phyloP scores from a whole-genome alignment of 306 rosid genomes.

The Vigna reflexopilosa region DNA sequence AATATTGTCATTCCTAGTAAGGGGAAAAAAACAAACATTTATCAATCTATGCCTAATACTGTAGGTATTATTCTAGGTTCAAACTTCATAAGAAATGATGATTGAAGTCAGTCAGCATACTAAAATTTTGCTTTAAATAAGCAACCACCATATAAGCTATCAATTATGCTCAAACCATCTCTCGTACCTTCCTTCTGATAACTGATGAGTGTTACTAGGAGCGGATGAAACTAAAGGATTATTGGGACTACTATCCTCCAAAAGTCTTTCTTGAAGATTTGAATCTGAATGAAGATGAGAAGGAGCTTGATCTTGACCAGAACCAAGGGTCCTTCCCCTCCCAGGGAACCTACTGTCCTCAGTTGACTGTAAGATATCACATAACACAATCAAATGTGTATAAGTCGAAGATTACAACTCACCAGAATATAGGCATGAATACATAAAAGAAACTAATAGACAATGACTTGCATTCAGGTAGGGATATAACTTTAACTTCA shows the following conservation, averaged over 20 bases:
- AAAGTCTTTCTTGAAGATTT: slow-evolving; percentile 85
- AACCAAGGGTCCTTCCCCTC: slow-evolving; percentile 77
- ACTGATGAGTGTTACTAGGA: slow-evolving; percentile 55
- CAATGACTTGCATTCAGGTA: slow-evolving; percentile 34
- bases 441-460: slow-evolving; percentile 31
- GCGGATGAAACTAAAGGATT: slow-evolving; percentile 52
- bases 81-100: slow-evolving; percentile 25
- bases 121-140: slow-evolving; percentile 31
- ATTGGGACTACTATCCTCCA: slow-evolving; percentile 63
- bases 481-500: slow-evolving; percentile 33
- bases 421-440: slow-evolving; percentile 28
- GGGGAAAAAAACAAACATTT: not conserved
- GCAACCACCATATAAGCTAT: slow-evolving; percentile 26
- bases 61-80: slow-evolving; percentile 25
- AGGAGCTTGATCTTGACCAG: slow-evolving; percentile 60
- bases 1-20: slow-evolving; percentile 12
- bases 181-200: slow-evolving; percentile 75
- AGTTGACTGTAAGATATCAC: slow-evolving; percentile 54
- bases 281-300: slow-evolving; percentile 66
- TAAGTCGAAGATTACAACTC: slow-evolving; percentile 13
- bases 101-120: slow-evolving; percentile 6
- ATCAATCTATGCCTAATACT: slow-evolving; percentile 26
- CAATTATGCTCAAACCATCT: slow-evolving; percentile 40
- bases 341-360: slow-evolving; percentile 86
- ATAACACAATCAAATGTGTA: slow-evolving; percentile 41